Conservation (phyloP, 441 rosid species). For the Populus hybrid region DNA sequence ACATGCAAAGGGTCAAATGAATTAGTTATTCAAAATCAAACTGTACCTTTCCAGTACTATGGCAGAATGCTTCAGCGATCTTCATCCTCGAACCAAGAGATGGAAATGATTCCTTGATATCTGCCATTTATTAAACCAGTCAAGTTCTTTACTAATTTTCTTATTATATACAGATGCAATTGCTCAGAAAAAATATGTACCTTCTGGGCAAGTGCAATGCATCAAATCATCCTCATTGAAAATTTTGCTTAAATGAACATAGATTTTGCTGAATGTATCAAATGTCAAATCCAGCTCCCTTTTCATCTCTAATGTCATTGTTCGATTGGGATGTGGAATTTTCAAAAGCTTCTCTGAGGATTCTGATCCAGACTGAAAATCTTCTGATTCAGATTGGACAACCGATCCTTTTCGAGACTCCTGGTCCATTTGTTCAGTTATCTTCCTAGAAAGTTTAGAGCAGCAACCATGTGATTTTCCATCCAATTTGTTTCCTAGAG, state of each 20-base stretch:
- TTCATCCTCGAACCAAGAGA: conserved; percentile 33
- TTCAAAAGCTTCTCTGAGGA: conserved; percentile 11
- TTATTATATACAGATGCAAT: conserved; percentile 16
- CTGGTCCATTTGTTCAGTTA: conserved; percentile 22
- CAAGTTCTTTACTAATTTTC: conserved; percentile 4
- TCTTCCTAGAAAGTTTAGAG: conserved; percentile 13
- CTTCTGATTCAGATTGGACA: conserved; percentile 23
- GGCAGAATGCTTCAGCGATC: conserved; percentile 32
- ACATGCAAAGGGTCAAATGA: background rate
- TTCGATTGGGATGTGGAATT: conserved; percentile 18
- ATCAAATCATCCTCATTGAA: conserved; percentile 25
- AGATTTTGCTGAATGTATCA: conserved; percentile 38
- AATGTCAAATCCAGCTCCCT: conserved; percentile 46
- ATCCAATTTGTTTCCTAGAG: conserved; percentile 23
- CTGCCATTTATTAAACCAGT: conserved; percentile 41
- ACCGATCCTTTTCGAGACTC: conserved; percentile 27
- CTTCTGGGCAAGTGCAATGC: conserved; percentile 31
- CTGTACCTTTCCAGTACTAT: conserved; percentile 35
- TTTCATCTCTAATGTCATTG: conserved; percentile 32
- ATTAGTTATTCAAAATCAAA: conserved; percentile 15
- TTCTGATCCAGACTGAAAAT: background rate
- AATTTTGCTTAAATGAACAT: conserved; percentile 30
- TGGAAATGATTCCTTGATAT: conserved; percentile 26
- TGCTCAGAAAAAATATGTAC: conserved; percentile 36
- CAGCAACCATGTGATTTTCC: conserved; percentile 20